Conservation (phyloP, 208 protist genomes). For the Phytomonas sp. region DNA sequence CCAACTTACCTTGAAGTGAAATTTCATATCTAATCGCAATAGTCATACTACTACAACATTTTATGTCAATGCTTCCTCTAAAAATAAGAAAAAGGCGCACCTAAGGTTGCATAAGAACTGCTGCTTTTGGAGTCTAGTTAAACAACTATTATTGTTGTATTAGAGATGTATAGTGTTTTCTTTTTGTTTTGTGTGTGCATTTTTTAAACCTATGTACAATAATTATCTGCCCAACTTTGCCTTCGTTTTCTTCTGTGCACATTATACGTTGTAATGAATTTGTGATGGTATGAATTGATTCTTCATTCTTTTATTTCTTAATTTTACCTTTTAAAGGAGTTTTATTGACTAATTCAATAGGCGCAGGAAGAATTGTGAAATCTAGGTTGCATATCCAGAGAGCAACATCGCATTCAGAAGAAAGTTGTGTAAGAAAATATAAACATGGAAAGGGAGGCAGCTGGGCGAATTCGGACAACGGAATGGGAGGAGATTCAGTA, state of each 20-base stretch:
- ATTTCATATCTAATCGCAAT: neutral
- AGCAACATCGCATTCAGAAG: neutral
- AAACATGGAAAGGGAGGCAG: constrained; percentile 67
- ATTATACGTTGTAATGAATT: neutral
- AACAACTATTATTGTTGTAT: neutral
- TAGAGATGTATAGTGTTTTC: neutral
- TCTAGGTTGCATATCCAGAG: neutral
- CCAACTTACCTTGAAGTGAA: neutral
- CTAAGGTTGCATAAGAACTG: neutral
- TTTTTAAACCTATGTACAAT: neutral
- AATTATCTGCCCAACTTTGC: neutral
- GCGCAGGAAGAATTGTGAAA: neutral
- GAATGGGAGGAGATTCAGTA: constrained; percentile 92
- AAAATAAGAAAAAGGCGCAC: neutral
- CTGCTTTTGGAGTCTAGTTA: neutral
- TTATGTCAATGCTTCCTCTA: neutral
- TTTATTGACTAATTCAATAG: constrained; percentile 1
- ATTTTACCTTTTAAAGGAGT: neutral
- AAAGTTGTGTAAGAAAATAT: neutral
- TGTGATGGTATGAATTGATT: neutral
- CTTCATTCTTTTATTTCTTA: constrained; percentile 6
- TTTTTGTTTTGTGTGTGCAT: neutral
- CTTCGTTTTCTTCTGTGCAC: neutral
- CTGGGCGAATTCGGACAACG: constrained; percentile 76
- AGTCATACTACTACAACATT: neutral